A percentile compares a stretch with the other conserved stretches of the same genome.
phyloP scores from a whole-genome alignment of 2,329 filamentous ascomycete genomes.

The Fusarium begoniae region DNA sequence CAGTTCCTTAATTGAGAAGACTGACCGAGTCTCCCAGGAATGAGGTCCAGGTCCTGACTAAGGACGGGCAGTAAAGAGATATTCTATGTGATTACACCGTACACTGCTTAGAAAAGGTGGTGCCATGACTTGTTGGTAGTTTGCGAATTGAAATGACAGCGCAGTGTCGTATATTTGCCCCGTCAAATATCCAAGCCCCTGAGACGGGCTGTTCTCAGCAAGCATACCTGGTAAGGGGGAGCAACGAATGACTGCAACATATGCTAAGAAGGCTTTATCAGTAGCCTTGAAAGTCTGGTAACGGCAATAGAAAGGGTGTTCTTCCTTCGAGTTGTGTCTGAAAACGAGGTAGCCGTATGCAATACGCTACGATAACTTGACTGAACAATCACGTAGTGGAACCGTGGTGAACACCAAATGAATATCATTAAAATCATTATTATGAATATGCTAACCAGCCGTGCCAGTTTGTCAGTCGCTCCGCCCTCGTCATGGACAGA shows the following conservation, averaged over 20 bases:
- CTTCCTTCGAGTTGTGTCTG: no score
- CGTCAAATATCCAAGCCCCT: background rate
- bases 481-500: constrained; percentile 25
- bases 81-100: rapidly evolving
- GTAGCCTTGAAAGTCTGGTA: no score
- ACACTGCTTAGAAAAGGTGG: no score
- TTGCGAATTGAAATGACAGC: no score
- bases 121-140: background rate
- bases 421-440: constrained; percentile 5
- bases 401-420: background rate
- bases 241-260: background rate
- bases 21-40: background rate
- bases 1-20: background rate
- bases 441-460: constrained; percentile 40
- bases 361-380: background rate
- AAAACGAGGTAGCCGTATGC: no score
- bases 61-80: background rate
- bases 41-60: background rate
- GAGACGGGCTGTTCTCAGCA: background rate
- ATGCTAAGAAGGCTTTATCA: background rate
- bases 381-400: background rate
- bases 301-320: background rate
- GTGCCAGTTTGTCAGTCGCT: constrained; percentile 38
- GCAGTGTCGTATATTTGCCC: background rate
- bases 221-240: no score